Base-by-base conservation (phyloP, 1,284 basidiomycete species). In the Apiotrichum gamsii region DNA sequence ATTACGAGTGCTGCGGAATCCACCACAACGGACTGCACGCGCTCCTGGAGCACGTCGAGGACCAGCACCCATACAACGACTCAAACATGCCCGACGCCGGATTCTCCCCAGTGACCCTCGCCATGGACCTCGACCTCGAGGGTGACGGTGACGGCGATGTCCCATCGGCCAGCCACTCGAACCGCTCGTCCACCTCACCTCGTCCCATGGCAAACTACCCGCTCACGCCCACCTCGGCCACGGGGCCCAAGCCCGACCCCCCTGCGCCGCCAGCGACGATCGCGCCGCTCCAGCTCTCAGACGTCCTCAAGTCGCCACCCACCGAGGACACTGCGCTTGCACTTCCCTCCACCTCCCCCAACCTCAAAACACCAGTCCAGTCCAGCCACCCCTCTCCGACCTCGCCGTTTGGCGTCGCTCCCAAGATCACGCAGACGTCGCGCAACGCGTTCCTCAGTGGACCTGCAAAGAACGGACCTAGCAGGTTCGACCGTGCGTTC, bases 81-180 rank as follows among this genome's bases (percentile, higher is more conserved):
- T 47, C 59, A 2, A 61, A 62, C 45, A 57, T 53, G 31, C 54
- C 52, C 5, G 48, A 50, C 42, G 56, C 42, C 16, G 54, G 54
- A 8, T 70, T 68, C 49, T 67, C 67, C 9, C 67, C 67, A 1
- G 58, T 67, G 18, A 63, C 60, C 8, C 45, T 65, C 20, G 65
- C 62, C 3, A 69, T 70, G 64, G 69, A 69, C 25, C 56, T 70
- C 42, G 69, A 70, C 28, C 51, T 70, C 37, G 66, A 67, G n/a
- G 61, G 56, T 33, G 54, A 64, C 5, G 56, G 32, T 4, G 51
- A 51, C 32, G 35, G 31, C 21, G 45, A 40, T 15, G 40, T 51
- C 11, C 51, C 47, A 2, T 64, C 61, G 8, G 47, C 50, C 10
- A 52, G 56, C 13, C 46, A 58, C 33, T 64, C 64, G 5, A 60